Conservation (phyloP, 495 filamentous ascomycete genomes). For the Talaromyces wortmannii region DNA sequence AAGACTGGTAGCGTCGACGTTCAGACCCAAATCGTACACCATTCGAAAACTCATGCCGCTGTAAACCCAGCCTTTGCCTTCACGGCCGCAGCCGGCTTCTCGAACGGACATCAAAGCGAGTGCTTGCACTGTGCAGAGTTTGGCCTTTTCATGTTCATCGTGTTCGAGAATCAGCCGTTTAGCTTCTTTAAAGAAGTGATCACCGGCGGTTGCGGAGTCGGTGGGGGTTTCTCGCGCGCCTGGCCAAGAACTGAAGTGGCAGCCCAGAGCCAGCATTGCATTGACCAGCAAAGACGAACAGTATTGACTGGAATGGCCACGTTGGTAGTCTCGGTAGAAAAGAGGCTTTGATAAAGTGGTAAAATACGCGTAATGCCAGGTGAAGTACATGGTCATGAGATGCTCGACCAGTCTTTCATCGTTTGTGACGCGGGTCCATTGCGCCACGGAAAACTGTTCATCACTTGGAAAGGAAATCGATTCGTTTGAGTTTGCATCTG, state of each 20-base stretch:
- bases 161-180: slow-evolving; percentile 85
- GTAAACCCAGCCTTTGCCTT: slow-evolving; percentile 96
- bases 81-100: slow-evolving; percentile 90
- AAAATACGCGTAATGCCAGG: slow-evolving; percentile 97
- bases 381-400: slow-evolving; percentile 95
- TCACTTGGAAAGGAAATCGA: slow-evolving; percentile 18
- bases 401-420: slow-evolving; percentile 76
- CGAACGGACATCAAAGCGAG: slow-evolving; percentile 93
- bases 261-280: slow-evolving; percentile 91
- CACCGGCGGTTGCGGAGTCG: slow-evolving; percentile 81
- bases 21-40: slow-evolving; percentile 89
- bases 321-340: slow-evolving; percentile 81
- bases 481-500: slow-evolving; percentile 44
- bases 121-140: slow-evolving; percentile 90
- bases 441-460: slow-evolving; percentile 48
- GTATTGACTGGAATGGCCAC: slow-evolving; percentile 59
- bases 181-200: slow-evolving; percentile 95
- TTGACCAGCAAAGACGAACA: slow-evolving; percentile 90
- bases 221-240: slow-evolving; percentile 62
- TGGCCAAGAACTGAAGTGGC: slow-evolving; percentile 80
- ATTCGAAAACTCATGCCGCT: slow-evolving; percentile 99
- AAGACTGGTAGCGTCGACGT: slow-evolving; percentile 70
- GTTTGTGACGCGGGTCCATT: slow-evolving; percentile 82
- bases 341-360: slow-evolving; percentile 83
- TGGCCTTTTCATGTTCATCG: slow-evolving; percentile 87